Percentiles rank a stretch among this genome's conserved stretches.
These are phyloP conservation scores for Fusarium tanahbumbuense DNA, from an alignment of 2,329 filamentous ascomycete genomes.

Conservation along the genomic window DNA sequence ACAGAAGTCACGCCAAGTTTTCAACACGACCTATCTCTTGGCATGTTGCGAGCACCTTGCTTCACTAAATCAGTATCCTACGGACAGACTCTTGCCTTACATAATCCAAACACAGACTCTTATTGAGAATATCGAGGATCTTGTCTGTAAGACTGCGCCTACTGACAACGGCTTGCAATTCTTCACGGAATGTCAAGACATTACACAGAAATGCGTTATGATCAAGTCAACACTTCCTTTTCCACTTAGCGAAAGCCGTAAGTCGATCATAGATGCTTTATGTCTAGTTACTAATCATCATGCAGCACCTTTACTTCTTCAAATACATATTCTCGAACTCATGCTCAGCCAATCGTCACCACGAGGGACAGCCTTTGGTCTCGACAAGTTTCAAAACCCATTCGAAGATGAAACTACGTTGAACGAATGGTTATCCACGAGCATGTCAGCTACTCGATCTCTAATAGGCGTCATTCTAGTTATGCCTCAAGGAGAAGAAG, in stretches of 20 bases:
- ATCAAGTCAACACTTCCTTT: slow-evolving; percentile 44
- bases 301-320: slow-evolving; percentile 39
- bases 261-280: no score
- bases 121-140: slow-evolving; percentile 44
- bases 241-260: slow-evolving; percentile 47
- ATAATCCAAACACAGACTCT: slow-evolving; percentile 45
- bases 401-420: slow-evolving; percentile 19
- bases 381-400: slow-evolving; percentile 38
- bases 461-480: slow-evolving; percentile 40
- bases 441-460: slow-evolving; percentile 45
- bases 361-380: slow-evolving; percentile 42
- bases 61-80: slow-evolving; percentile 12
- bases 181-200: slow-evolving; percentile 12
- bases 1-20: slow-evolving; percentile 47
- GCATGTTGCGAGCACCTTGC: slow-evolving; percentile 44
- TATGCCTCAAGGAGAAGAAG: slow-evolving; percentile 44
- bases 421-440: slow-evolving; percentile 46
- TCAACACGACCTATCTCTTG: slow-evolving; percentile 38
- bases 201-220: slow-evolving; percentile 8
- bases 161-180: slow-evolving; percentile 7
- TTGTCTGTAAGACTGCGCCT: slow-evolving; percentile 1
- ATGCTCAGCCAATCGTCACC: slow-evolving; percentile 46
- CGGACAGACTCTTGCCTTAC: slow-evolving; percentile 44
- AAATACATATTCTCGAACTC: slow-evolving; percentile 46
- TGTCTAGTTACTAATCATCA: no score